phyloP scores from a whole-genome alignment of 768 basidiomycete species.

The Wakefieldia striispora region DNA sequence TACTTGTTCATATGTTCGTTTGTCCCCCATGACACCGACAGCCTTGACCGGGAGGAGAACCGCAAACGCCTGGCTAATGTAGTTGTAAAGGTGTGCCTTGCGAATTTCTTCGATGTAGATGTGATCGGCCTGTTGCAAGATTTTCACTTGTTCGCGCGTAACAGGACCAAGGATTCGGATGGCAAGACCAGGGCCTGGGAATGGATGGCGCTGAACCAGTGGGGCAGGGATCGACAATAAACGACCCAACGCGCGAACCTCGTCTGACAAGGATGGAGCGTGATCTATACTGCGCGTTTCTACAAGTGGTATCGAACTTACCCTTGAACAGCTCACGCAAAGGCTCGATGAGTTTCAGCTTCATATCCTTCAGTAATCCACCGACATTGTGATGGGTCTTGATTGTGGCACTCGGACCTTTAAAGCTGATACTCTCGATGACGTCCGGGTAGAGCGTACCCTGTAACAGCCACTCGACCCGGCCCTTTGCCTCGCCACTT shows the following conservation, averaged over 20 bases:
- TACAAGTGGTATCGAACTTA: conserved; percentile 29
- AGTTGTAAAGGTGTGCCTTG: conserved; percentile 85
- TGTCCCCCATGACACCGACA: conserved; percentile 97
- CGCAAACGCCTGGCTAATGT: conserved; percentile 96
- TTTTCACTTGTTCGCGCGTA: conserved; percentile 87
- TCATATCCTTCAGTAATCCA: conserved; percentile 95
- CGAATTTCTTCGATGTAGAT: conserved; percentile 99
- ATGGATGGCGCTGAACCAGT: conserved; percentile 95
- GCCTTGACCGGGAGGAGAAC: conserved; percentile 95
- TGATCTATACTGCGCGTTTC: not conserved
- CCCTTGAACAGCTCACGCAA: conserved; percentile 98
- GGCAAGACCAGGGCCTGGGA: conserved; percentile 97
- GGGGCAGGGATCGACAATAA: conserved; percentile 89
- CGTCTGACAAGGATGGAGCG: conserved; percentile 53
- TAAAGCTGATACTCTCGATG: conserved; percentile 99
- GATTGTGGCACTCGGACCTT: conserved; percentile 97
- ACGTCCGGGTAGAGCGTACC: conserved; percentile 99
- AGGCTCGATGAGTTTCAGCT: conserved; percentile 97
- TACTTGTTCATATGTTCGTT: conserved; percentile 93
- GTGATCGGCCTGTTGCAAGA: conserved; percentile 86
- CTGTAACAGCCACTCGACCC: conserved; percentile 95
- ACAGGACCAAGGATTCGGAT: conserved; percentile 98
- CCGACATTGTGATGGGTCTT: conserved; percentile 99
- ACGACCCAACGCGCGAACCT: conserved; percentile 90
- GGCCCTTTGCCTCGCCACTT: conserved; percentile 75